Evolutionary conservation across 179 eudicot genomes (phyloP).

Genomic region (Pouteria campechiana): DNA sequence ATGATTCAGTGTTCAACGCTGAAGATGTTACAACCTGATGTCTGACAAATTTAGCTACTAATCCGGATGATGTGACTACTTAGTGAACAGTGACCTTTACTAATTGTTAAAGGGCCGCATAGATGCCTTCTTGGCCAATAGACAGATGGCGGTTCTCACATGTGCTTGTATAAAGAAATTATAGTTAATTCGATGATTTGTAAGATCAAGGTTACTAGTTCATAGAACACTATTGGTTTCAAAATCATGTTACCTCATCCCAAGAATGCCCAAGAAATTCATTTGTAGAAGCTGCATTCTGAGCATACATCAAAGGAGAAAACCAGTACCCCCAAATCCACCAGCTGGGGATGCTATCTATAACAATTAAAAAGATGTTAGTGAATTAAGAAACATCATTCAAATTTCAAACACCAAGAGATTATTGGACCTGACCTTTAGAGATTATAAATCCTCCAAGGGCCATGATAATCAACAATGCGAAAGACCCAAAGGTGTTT

Average conservation of each 20-base stretch:
- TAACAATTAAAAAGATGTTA: conserved; percentile 3
- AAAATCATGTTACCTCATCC: conserved; percentile 46
- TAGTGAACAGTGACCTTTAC: too few relatives aligned
- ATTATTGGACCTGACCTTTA: conserved; percentile 30
- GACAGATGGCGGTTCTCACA: background rate
- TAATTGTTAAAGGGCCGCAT: too few relatives aligned
- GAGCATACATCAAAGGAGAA: conserved; percentile 98
- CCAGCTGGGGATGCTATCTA: conserved; percentile 82
- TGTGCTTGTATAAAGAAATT: background rate
- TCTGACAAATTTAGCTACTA: too few relatives aligned
- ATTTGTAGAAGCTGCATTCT: conserved; percentile 89
- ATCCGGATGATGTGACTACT: too few relatives aligned
- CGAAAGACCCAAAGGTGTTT: conserved; percentile 75
- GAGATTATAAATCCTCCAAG: conserved; percentile 76
- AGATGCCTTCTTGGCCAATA: too few relatives aligned
- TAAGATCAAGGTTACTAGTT: background rate
- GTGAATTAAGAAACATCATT: background rate
- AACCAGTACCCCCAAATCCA: conserved; percentile 98
- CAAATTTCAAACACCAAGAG: background rate
- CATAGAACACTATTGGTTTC: too few relatives aligned
- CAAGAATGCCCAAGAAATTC: conserved; percentile 86
- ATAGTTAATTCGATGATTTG: background rate
- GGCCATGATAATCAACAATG: conserved; percentile 76
- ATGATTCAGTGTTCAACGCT: too few relatives aligned
- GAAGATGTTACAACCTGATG: too few relatives aligned